These are phyloP conservation scores for Rubus idaeus DNA, from an alignment of 306 rosid species.

Conservation along the genomic window DNA sequence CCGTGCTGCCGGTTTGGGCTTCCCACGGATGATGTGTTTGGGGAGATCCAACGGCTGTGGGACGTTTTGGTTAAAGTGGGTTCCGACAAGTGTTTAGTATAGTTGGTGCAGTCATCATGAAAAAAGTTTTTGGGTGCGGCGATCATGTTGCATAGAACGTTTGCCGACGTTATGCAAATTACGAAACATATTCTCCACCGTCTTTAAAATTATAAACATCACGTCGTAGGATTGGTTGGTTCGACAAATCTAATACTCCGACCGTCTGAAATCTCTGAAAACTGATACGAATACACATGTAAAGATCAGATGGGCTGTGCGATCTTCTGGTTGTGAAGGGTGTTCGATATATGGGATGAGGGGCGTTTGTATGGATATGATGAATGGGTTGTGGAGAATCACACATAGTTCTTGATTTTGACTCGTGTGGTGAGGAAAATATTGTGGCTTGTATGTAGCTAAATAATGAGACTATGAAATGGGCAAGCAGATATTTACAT, in stretches of 20 bases:
- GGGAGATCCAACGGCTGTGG: conserved; percentile 87
- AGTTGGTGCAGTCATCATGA: not conserved
- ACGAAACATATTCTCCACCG: too few species aligned
- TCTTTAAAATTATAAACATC: too few species aligned
- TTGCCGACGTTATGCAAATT: too few species aligned
- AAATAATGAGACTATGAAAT: not conserved
- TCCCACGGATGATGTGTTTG: conserved; percentile 72
- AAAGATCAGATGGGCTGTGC: not conserved
- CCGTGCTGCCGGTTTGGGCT: conserved; percentile 74
- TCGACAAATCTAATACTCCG: not conserved
- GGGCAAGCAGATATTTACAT: not conserved
- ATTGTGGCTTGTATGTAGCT: not conserved
- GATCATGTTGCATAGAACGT: too few species aligned
- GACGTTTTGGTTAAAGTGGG: conserved; percentile 45
- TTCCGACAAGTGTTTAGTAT: not conserved
- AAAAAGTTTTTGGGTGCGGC: not conserved
- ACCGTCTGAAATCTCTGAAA: not conserved
- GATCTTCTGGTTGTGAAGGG: not conserved
- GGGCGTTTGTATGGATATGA: conserved; percentile 2
- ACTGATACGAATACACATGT: not conserved
- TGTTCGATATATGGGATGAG: not conserved
- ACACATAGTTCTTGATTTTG: conserved; percentile 21
- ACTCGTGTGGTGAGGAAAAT: conserved; percentile 34
- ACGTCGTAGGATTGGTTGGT: not conserved
- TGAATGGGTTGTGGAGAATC: not conserved